A percentile compares a stretch with the other conserved stretches of the same genome.
Evolutionary conservation across 495 filamentous ascomycete species (phyloP).

Genomic region (Trichoderma erinaceum): DNA sequence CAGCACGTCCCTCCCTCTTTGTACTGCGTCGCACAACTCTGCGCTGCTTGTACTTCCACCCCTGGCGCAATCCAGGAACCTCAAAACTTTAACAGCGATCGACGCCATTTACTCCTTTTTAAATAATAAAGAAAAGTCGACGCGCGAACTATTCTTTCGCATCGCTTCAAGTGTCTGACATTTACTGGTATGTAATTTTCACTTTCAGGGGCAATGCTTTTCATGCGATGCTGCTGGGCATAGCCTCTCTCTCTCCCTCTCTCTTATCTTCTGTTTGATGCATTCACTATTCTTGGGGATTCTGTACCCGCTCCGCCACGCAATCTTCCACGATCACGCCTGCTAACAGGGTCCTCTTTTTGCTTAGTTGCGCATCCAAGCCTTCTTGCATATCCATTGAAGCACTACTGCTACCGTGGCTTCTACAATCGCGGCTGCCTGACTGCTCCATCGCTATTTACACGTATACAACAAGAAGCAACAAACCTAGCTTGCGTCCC

Average conservation of each 20-base stretch:
- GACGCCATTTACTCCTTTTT: not conserved
- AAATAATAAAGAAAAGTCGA: not conserved
- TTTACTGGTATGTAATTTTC: not conserved
- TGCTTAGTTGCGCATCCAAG: not conserved
- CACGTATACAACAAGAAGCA: not conserved
- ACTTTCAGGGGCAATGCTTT: not conserved
- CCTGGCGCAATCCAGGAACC: constrained; percentile 5
- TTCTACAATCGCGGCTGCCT: constrained; percentile 5
- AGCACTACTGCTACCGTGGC: constrained; percentile 1
- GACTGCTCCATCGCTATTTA: not conserved
- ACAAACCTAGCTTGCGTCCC: not conserved
- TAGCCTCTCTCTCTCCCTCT: not conserved
- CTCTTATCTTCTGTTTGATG: not conserved
- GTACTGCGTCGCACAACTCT: too few relatives aligned
- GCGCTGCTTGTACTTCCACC: not conserved
- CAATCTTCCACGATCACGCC: not conserved
- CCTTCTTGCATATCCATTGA: not conserved
- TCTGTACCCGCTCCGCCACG: constrained; percentile 1
- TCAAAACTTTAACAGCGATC: constrained; percentile 3
- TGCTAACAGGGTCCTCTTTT: not conserved
- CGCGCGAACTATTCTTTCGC: not conserved
- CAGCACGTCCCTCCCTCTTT: not conserved
- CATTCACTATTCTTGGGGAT: not conserved
- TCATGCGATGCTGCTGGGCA: not conserved
- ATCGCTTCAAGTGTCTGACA: not conserved